These are phyloP conservation scores for Cladosporium sphaerospermum DNA, from an alignment of 2,329 filamentous ascomycete species.

Conservation along the genomic window DNA sequence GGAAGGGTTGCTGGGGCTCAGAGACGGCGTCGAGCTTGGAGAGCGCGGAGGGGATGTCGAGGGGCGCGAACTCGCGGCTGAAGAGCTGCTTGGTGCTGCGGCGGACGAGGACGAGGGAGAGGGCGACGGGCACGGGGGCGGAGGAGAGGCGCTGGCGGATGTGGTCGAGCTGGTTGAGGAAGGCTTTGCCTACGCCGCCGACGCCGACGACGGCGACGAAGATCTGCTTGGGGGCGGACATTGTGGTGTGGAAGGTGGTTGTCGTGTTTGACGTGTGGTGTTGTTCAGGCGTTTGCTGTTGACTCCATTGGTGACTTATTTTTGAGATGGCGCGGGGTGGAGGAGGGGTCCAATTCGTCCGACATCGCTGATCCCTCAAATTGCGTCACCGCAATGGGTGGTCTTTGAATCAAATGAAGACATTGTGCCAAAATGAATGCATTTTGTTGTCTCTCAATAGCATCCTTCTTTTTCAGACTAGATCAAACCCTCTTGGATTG, in stretches of 20 bases:
- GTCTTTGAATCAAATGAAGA: no score
- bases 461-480: no score
- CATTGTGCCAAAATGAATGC: no score
- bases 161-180: conserved; percentile 71
- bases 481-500: no score
- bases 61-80: conserved; percentile 62
- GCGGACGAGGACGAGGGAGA: conserved; percentile 77
- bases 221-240: conserved; percentile 39
- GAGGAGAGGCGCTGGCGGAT: conserved; percentile 56
- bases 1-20: conserved; percentile 51
- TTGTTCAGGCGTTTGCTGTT: no score
- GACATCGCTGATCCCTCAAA: no score
- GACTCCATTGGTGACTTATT: no score
- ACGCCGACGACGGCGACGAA: conserved; percentile 54
- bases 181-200: conserved; percentile 87
- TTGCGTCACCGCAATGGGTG: no score
- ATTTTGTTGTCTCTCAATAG: no score
- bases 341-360: no score
- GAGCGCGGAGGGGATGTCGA: conserved; percentile 57
- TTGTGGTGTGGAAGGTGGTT: conserved; percentile 18
- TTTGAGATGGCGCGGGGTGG: no score
- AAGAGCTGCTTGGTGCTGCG: conserved; percentile 80
- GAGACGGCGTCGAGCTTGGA: conserved; percentile 54
- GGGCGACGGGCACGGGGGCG: conserved; percentile 52
- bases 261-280: background rate